A percentile compares a stretch with the other conserved stretches of the same genome.
These are phyloP conservation scores for Fragaria vesca DNA, from an alignment of 306 rosid species.

Conservation along the genomic window DNA sequence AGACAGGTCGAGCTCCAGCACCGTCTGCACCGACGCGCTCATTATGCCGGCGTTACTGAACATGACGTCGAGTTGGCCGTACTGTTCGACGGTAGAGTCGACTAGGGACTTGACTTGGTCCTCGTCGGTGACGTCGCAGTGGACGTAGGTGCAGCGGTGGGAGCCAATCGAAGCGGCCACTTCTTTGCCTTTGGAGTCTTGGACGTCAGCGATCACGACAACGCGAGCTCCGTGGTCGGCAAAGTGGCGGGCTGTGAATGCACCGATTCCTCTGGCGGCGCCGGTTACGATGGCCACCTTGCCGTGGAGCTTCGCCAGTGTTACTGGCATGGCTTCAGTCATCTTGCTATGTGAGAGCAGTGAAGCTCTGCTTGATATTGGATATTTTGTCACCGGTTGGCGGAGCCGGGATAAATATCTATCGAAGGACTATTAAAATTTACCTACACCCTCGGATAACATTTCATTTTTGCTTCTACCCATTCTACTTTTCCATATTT, in stretches of 20 bases:
- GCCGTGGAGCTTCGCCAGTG: constrained; percentile 9
- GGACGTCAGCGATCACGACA: constrained; percentile 23
- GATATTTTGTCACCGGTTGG: too few relatives aligned
- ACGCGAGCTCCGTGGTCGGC: constrained; percentile 14
- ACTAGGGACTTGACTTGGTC: neutral
- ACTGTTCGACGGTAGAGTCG: neutral
- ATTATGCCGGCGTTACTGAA: constrained; percentile 23
- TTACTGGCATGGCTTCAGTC: too few relatives aligned
- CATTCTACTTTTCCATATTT: too few relatives aligned
- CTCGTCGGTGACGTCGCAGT: constrained; percentile 25
- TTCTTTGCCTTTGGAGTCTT: constrained; percentile 18
- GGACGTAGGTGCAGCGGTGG: constrained; percentile 4
- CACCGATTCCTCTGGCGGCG: constrained; percentile 27
- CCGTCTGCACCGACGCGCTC: neutral
- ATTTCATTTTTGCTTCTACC: too few relatives aligned
- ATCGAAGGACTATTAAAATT: too few relatives aligned
- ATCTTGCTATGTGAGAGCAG: too few relatives aligned
- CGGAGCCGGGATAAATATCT: too few relatives aligned
- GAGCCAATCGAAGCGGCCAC: neutral
- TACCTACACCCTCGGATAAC: too few relatives aligned
- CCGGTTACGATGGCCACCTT: constrained; percentile 33
- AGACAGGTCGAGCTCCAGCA: constrained; percentile 15
- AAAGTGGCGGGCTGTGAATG: constrained; percentile 7
- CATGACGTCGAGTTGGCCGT: constrained; percentile 27
- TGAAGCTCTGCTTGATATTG: too few relatives aligned